Evolutionary conservation across 345 rosid genomes (phyloP), one percentile per base, ranked within the genome.

Genomic region (Citrus glauca): DNA sequence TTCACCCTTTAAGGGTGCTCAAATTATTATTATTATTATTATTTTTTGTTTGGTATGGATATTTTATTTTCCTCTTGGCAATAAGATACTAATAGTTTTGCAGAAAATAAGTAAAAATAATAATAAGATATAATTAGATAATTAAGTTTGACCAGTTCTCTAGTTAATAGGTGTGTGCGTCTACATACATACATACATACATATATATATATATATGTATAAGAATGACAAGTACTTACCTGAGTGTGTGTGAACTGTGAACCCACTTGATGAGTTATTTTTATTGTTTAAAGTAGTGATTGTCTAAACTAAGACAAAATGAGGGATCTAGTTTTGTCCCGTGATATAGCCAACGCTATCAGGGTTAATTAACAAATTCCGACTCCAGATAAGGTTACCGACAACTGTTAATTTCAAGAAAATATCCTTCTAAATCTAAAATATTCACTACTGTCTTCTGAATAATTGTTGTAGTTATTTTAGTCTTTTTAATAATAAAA

Each of bases 61-160:
- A 42, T 1, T 48, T 19, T 22, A 22, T 69, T 30, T 38, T 3
- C 9, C 25, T 65, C 6, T 33, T 25, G 33, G 45, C 9, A 50
- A 57, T 57, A 76, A 66, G 56, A 37, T 32, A 74, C 6, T 5
- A 73, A 35, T 57, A n/a, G 8, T 24, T 73, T 60, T 25, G 4
- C 1, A 59, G 16, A 37, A n/a, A 59, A 69, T 33, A 30, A 55
- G 37, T 27, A 14, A 7, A 42, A 7, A 27, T 5, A 10, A 56
- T 35, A 35, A 8, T 17, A 17, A 53, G 22, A 53, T 4, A 53
- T 17, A 53, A 53, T 53, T 4, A 5, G 57, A 72, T 72, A 16
- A 20, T 11, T 13, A 75, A 61, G 61, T 71, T 87, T 85, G 88
- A 87, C 88, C 79, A 13, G 69, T 25, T 77, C 78, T 45, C 56